Base-by-base conservation (phyloP, 371 early-diverging fungal genomes). In the Paraphysoderma sedebokerense region DNA sequence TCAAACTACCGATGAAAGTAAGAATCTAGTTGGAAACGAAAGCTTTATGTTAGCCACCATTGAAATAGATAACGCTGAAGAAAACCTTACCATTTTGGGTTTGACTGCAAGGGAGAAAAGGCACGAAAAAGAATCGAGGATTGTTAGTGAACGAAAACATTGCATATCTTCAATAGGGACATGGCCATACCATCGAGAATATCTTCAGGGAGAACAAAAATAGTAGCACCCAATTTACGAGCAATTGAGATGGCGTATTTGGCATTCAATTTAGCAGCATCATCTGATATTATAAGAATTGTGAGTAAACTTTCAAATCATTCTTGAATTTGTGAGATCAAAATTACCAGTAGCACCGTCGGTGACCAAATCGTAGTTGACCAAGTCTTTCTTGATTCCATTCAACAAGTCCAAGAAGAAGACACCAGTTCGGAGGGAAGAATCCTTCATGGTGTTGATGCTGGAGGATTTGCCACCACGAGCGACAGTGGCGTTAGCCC, bases 151-250 rank as follows among this genome's bases (percentile, higher is more conserved):
- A 63, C 84, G 77, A 41, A n/a, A n/a, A n/a, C n/a, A n/a, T n/a
- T n/a, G n/a, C n/a, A n/a, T n/a, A n/a, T n/a, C n/a, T n/a, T n/a
- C n/a, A n/a, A n/a, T n/a, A n/a, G n/a, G n/a, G n/a, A n/a, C n/a
- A n/a, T n/a, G n/a, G n/a, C n/a, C n/a, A n/a, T n/a, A n/a, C 86
- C 86, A 65, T 92, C 93, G 41, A 88, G 81, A 64, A 95, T 92
- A 68, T 95, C 93, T 66, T 95, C 93, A 8, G 93, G 93, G 37
- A 92, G 72, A 45, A 92, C 74, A 68, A 93, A 95, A 57, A 95
- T 92, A 33, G 92, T 89, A n/a, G 96, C 93, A 29, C 95, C 95
- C 47, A 95, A 66, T 66, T 92, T 92, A 62, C 96, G 81, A 9
- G 96, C 96, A 68, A 93, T 86, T 9, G 92, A 92, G 48, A 95